phyloP scores from a whole-genome alignment of 1,139 yeast species.

The Tardiomyces digboiensis region DNA sequence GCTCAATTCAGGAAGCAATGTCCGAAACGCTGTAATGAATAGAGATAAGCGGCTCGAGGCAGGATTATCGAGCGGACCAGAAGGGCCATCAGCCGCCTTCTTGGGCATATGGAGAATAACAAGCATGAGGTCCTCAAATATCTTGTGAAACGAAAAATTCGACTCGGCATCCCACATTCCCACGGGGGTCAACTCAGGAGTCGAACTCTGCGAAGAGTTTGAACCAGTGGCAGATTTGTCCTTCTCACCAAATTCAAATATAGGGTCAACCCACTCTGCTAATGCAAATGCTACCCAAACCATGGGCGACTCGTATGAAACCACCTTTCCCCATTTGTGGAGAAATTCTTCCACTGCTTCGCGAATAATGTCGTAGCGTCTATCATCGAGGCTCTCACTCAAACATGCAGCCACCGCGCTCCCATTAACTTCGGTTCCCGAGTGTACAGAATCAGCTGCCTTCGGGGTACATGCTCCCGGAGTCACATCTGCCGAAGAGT shows the following conservation, averaged over 20 bases:
- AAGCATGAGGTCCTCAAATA: constrained; percentile 66
- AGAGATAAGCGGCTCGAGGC: constrained; percentile 53
- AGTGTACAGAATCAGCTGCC: not conserved
- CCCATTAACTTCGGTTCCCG: not conserved
- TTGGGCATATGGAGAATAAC: constrained; percentile 62
- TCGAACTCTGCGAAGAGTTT: constrained; percentile 4
- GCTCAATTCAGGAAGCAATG: constrained; percentile 65
- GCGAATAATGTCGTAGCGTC: constrained; percentile 41
- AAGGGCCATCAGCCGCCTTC: constrained; percentile 22
- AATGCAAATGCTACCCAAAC: constrained; percentile 83
- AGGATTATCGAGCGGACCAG: constrained; percentile 18
- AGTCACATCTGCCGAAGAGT: not conserved
- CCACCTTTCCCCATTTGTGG: constrained; percentile 67
- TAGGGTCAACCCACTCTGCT: constrained; percentile 85
- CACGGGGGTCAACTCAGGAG: constrained; percentile 14
- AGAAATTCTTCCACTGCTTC: constrained; percentile 55
- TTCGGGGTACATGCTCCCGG: not conserved
- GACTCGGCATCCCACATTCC: constrained; percentile 13
- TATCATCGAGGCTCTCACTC: not conserved
- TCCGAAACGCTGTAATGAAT: constrained; percentile 58
- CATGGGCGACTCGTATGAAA: constrained; percentile 73
- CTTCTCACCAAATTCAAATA: constrained; percentile 13
- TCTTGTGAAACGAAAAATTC: constrained; percentile 37
- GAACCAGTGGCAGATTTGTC: constrained; percentile 2
- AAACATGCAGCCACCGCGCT: not conserved